A percentile compares a stretch with the other conserved stretches of the same genome.
phyloP scores from a whole-genome alignment of 306 rosid species.

The Boehmeria nivea region DNA sequence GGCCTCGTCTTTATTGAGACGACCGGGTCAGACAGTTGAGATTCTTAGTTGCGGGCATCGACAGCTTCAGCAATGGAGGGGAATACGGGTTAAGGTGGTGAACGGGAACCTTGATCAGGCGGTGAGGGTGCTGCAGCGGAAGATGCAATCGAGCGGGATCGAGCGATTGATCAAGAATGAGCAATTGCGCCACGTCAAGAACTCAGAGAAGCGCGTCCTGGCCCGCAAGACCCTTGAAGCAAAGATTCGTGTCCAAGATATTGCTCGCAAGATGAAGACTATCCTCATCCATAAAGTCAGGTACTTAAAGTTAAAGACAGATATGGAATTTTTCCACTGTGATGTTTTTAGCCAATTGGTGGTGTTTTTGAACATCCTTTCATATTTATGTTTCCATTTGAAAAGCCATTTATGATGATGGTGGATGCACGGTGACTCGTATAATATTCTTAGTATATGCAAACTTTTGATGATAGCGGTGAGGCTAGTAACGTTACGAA shows the following conservation, averaged over 20 bases:
- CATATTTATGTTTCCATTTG: neutral
- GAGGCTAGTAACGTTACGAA: too few relatives aligned
- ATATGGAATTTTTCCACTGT: neutral
- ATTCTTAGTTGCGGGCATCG: slow-evolving; percentile 26
- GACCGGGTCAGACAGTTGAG: too few relatives aligned
- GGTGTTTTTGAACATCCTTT: neutral
- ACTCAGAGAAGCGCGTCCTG: slow-evolving; percentile 82
- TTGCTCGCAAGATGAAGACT: slow-evolving; percentile 69
- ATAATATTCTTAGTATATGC: too few relatives aligned
- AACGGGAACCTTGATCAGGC: slow-evolving; percentile 68
- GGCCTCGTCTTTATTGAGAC: slow-evolving; percentile 32
- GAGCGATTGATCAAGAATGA: slow-evolving; percentile 70
- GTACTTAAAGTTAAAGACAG: slow-evolving; percentile 26
- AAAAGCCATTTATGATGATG: neutral
- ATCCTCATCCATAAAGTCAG: slow-evolving; percentile 85
- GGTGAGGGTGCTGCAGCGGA: slow-evolving; percentile 54
- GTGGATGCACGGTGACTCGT: too few relatives aligned
- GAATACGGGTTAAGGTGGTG: slow-evolving; percentile 63
- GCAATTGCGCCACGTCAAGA: slow-evolving; percentile 69
- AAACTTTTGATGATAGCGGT: too few relatives aligned
- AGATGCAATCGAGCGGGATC: slow-evolving; percentile 79
- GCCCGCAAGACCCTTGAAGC: slow-evolving; percentile 61
- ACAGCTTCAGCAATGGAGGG: slow-evolving; percentile 56
- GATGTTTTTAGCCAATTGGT: neutral
- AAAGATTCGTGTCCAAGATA: slow-evolving; percentile 58